Conservation (phyloP, 768 basidiomycete species). For the Glaciozyma antarctica region DNA sequence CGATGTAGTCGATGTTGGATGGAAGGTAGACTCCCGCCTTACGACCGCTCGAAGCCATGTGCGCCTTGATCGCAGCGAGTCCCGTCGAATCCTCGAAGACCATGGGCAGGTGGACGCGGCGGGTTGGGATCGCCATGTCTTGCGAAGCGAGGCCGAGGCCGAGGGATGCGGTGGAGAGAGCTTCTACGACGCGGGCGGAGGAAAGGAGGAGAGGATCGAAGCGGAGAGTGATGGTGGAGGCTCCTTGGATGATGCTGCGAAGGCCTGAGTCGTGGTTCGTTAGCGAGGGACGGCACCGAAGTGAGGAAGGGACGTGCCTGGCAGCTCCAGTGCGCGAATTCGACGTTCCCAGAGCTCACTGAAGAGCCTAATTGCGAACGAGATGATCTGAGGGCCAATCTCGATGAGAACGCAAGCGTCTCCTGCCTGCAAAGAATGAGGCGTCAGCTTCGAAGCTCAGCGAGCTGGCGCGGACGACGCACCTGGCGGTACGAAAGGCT, state of each 20-base stretch:
- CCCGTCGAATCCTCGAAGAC: conserved; percentile 55
- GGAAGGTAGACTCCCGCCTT: conserved; percentile 58
- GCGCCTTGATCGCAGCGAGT: conserved; percentile 50
- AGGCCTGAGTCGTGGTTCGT: background rate
- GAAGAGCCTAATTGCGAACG: conserved; percentile 49
- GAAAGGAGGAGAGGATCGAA: conserved; percentile 46
- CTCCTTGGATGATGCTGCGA: background rate
- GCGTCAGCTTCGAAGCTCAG: background rate
- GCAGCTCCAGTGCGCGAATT: conserved; percentile 41
- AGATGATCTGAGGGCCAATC: conserved; percentile 51
- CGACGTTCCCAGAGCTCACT: conserved; percentile 43
- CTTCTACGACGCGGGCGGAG: conserved; percentile 45
- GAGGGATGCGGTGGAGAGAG: conserved; percentile 38
- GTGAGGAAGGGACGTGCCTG: no score
- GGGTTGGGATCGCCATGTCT: conserved; percentile 47
- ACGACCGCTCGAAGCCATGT: conserved; percentile 49
- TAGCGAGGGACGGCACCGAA: no score
- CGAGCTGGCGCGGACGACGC: conserved; percentile 1
- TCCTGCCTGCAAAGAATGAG: conserved; percentile 46
- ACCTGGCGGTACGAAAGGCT: conserved; percentile 53
- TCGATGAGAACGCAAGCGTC: conserved; percentile 58
- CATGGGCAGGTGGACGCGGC: conserved; percentile 55
- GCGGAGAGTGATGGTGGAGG: conserved; percentile 42
- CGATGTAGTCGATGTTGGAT: conserved; percentile 59
- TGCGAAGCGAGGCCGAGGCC: conserved; percentile 10